Base-by-base conservation (phyloP, 495 filamentous ascomycete species). In the Hypoxylon lenormandii region DNA sequence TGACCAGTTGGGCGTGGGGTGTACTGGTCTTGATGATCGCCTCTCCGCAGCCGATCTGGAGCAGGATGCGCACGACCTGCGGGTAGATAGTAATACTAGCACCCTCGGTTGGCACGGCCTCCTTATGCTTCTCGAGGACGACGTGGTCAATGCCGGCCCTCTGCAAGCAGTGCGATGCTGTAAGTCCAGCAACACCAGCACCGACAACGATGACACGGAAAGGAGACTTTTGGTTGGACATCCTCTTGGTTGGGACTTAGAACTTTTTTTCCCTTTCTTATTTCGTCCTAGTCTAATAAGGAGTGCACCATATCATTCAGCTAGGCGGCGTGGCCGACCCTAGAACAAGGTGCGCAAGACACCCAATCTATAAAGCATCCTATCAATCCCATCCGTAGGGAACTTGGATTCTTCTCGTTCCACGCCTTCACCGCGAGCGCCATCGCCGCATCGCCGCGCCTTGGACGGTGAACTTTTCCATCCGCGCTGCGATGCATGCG, bases 191-290 rank as follows among this genome's bases (percentile, higher is more conserved):
- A n/a, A 81, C 71, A 0, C 73, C 75, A 0, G 73, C 79, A 2
- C 78, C 79, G 15, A 76, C 72, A 13, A 81, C 74, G 15, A 81
- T 72, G 5, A 80, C 73, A 16, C 74, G 74, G 54, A 81, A 76
- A 15, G 55, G 40, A 36, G 42, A 49, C 15, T 42, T 4, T 16
- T n/a, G n/a, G 22, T 30, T 22, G 21, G 16, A 23, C 16, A 47
- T 47, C 30, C 30, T 33, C 30, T 33, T 7, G 30, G 30, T 33
- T 33, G 4, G 30, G 30, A 33, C 30, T 33, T 33, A 33, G 30
- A 33, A 33, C 30, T 33, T 33, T 33, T 33, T 33, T 3, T 33
- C 10, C 6, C 10, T 33, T 33, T 33, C 30, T 33, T 33, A 33
- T 33, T 33, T 33, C 30, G 30, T 33, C 30, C 30, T 33, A 33